phyloP scores from a whole-genome alignment of 352 stramenopile genomes.

The Blastocystis sp. region DNA sequence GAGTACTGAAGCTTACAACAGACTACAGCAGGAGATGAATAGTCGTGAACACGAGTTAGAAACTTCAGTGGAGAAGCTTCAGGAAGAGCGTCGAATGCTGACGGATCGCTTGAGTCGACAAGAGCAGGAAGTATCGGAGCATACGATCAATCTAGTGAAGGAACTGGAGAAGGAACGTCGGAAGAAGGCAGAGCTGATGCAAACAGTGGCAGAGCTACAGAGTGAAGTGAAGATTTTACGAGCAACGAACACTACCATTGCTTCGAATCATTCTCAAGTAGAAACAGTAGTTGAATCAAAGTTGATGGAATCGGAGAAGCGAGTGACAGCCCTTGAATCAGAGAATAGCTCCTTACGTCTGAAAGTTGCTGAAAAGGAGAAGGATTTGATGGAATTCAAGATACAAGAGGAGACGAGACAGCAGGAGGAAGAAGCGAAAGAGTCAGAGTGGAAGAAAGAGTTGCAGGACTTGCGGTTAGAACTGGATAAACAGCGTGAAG shows the following conservation, averaged over 20 bases:
- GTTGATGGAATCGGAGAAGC: slow-evolving; percentile 64
- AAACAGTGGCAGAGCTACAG: not conserved
- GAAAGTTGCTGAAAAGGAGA: slow-evolving; percentile 40
- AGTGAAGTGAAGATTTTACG: not conserved
- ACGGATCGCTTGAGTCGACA: not conserved
- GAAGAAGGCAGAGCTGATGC: not conserved
- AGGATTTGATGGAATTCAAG: too few relatives aligned
- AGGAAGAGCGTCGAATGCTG: not conserved
- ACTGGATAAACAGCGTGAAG: slow-evolving; percentile 65
- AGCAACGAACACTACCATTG: not conserved
- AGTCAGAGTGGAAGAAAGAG: slow-evolving; percentile 70
- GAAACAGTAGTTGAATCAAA: not conserved
- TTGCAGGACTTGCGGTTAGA: slow-evolving; percentile 75
- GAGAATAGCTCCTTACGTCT: not conserved
- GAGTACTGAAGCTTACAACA: slow-evolving; percentile 32
- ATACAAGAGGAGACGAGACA: too few relatives aligned
- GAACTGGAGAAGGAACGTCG: slow-evolving; percentile 69
- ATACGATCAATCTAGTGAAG: slow-evolving; percentile 22
- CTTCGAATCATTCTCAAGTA: not conserved
- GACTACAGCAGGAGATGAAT: not conserved
- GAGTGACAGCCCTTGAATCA: slow-evolving; percentile 69
- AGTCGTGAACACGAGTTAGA: slow-evolving; percentile 5
- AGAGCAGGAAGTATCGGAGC: slow-evolving; percentile 20
- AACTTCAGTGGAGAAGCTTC: not conserved
- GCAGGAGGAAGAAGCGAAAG: not conserved